Evolutionary conservation across 208 protist genomes (phyloP), one percentile per base, ranked within the genome.

Genomic region (Leptomonas seymouri): DNA sequence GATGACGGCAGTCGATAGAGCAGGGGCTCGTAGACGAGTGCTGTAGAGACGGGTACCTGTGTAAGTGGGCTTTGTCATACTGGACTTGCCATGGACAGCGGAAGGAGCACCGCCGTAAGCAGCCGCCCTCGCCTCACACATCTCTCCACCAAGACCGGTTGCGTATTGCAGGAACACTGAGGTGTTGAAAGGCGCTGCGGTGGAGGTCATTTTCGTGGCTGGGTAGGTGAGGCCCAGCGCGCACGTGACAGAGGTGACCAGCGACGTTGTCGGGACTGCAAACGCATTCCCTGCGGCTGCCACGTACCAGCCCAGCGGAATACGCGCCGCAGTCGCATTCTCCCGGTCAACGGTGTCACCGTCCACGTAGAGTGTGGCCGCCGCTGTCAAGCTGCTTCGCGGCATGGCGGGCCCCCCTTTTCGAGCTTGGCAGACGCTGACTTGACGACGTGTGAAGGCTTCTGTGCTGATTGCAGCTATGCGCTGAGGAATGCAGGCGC

Each of bases 251-350:
- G 27, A 42, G 7, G 45, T 45, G 18, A 12, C 31, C 46, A 76
- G 30, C 30, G 71, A 76, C 1, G 44, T 68, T 18, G 60, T 49
- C 41, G 11, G 4, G 42, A 23, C 18, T 27, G 31, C 4, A 5
- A 2, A 21, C 6, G 23, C 51, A 20, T 5, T n/a, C 14, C 3
- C 28, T 20, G 27, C n/a, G 14, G 30, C 30, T 20, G 27, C 21
- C 68, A 31, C 49, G 57, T 76, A 76, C 71, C 48, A 70, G 18
- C 71, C 71, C 4, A 76, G 45, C 5, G 62, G 54, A 16, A 76
- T 57, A 23, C 25, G 31, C 23, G 34, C 46, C 9, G 20, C 27
- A 3, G 48, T 50, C 20, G 46, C 34, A 39, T 16, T 65, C 28
- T 1, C 12, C 0, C 12, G n/a, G 25, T 45, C 36, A 30, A 44